Evolutionary conservation across 208 protist species (phyloP).

Genomic region (Acanthamoeba sp.): DNA sequence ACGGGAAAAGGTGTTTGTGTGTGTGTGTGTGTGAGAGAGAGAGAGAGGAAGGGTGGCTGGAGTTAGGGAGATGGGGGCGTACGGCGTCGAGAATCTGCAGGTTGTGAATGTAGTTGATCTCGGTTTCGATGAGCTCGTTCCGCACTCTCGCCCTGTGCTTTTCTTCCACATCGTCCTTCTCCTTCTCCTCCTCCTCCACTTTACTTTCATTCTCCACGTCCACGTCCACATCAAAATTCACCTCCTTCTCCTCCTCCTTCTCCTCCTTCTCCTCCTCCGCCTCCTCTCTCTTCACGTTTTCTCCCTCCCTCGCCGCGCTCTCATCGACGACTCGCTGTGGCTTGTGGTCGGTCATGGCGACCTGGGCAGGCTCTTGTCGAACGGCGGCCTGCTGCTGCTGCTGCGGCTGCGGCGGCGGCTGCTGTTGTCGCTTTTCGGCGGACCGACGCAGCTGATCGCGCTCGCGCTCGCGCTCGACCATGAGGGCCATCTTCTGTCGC

Average conservation of each 20-base stretch:
- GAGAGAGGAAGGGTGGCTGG: neutral
- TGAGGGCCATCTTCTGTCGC: conserved; percentile 14
- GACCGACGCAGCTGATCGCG: neutral
- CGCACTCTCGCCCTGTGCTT: conserved; percentile 16
- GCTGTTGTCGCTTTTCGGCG: neutral
- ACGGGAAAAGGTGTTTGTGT: too few relatives aligned
- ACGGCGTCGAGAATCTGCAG: conserved; percentile 61
- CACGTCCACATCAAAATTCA: too few relatives aligned
- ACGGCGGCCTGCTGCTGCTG: neutral
- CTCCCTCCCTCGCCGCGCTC: neutral
- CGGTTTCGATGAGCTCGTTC: conserved; percentile 68
- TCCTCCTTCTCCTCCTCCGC: neutral
- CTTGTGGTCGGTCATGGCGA: neutral
- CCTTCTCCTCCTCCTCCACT: neutral
- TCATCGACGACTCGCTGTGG: neutral
- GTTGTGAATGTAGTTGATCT: conserved; percentile 69
- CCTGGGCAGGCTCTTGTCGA: neutral
- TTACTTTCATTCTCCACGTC: neutral
- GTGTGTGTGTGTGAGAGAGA: neutral
- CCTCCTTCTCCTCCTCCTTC: neutral
- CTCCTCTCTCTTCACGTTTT: neutral
- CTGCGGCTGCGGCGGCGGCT: neutral
- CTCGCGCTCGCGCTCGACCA: conserved; percentile 24
- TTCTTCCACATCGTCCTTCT: neutral
- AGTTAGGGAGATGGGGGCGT: neutral